Evolutionary conservation across 192 early-diverging fungal genomes (phyloP), one percentile per base, ranked within the genome.

Genomic region (Gigaspora rosea): DNA sequence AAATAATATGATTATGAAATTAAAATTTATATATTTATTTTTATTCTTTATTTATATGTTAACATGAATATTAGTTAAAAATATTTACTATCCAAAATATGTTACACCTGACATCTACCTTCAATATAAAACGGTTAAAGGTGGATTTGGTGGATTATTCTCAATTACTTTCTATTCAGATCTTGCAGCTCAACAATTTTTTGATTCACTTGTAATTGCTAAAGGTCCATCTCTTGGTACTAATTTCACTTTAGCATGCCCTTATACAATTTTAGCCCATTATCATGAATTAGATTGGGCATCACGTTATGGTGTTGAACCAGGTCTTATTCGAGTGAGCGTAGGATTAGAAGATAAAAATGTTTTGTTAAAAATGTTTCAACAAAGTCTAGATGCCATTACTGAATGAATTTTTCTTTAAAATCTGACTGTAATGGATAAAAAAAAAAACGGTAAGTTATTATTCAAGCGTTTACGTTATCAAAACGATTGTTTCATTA

Each of bases 151-250:
- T 35, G 94, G 94, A 7, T 85, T 98, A 58, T 92, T 98, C 72
- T 96, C 95, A 9, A 78, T 97, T 8, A 80, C 91, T 27, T 86
- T 98, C 71, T 80, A 86, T 13, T 80, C 82, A n/a, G 80, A 88
- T 36, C 81, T 86, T 48, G 77, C 76, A 1, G 83, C 92, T 0
- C 76, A 80, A 65, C 69, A 76, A 20, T 97, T 98, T 82, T 98
- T 91, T 85, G 95, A 98, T 82, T 76, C 82, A 8, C 76, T 98
- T 54, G 82, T 82, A 4, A 89, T 93, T 78, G 92, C 92, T 77
- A 98, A 98, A 79, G 97, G 97, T 2, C 97, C 97, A 18, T 96
- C 95, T 4, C 84, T 98, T 27, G 97, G 97, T 1, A 98, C 97
- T 36, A 98, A 96, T 85, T 98, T 98, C 73, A 98, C 97, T 18